phyloP scores from a whole-genome alignment of 768 basidiomycete species.

The Amylocystis lapponica region DNA sequence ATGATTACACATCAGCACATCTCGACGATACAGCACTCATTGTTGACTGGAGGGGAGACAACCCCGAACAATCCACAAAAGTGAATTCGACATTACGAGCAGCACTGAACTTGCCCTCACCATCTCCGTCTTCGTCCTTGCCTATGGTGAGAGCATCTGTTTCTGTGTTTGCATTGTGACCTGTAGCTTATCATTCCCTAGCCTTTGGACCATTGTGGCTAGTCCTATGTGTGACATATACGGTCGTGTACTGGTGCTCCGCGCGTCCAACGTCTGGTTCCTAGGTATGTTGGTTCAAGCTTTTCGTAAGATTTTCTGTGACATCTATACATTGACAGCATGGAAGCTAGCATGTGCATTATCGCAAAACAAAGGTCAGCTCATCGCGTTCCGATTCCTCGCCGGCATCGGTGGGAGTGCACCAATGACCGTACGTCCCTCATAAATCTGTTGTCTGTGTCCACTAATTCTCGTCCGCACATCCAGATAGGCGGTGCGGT shows the following conservation, averaged over 20 bases:
- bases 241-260: slow-evolving; percentile 58
- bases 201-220: slow-evolving; percentile 42
- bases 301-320: no score
- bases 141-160: slow-evolving; percentile 41
- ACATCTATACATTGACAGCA: slow-evolving; percentile 27
- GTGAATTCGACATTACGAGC: slow-evolving; percentile 53
- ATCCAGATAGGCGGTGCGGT: slow-evolving; percentile 53
- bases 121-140: slow-evolving; percentile 54
- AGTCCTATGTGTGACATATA: slow-evolving; percentile 68
- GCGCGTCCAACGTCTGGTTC: slow-evolving; percentile 60
- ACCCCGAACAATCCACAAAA: slow-evolving; percentile 38
- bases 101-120: slow-evolving; percentile 46
- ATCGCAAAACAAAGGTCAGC: slow-evolving; percentile 47
- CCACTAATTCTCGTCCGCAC: not conserved
- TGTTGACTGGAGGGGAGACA: slow-evolving; percentile 32
- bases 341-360: slow-evolving; percentile 62
- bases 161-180: not conserved
- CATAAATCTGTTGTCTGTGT: not conserved
- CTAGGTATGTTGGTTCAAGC: slow-evolving; percentile 41
- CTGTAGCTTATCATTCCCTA: no score
- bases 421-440: not conserved
- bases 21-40: no score
- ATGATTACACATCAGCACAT: no score
- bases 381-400: slow-evolving; percentile 65
- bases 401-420: slow-evolving; percentile 68